phyloP scores from a whole-genome alignment of 169 alveolate genomes.

The Cryptosporidium bovis region DNA sequence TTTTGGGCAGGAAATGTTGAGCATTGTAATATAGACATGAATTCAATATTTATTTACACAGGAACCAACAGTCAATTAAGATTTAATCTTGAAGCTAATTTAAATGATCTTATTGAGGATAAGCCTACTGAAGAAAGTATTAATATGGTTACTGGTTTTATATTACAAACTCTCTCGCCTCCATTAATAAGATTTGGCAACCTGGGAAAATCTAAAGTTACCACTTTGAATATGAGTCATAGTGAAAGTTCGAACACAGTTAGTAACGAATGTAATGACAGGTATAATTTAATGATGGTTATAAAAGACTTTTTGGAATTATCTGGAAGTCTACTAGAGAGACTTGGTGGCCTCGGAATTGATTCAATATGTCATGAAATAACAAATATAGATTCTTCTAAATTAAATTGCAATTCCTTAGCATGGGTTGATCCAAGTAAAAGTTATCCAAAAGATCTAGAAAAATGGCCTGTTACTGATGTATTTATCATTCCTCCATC shows the following conservation, averaged over 20 bases:
- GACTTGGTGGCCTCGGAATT: not conserved
- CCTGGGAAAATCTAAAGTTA: conserved; percentile 11
- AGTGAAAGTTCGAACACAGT: not conserved
- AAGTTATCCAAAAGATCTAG: conserved; percentile 49
- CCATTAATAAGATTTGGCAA: conserved; percentile 42
- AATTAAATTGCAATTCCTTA: conserved; percentile 32
- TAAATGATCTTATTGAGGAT: not conserved
- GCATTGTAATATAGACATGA: conserved; percentile 23
- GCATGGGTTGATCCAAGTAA: conserved; percentile 50
- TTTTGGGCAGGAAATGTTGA: conserved; percentile 63
- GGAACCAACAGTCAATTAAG: conserved; percentile 26
- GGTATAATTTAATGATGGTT: not conserved
- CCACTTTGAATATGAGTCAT: too few relatives aligned
- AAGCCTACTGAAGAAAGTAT: conserved; percentile 25
- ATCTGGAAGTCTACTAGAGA: not conserved
- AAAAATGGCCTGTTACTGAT: conserved; percentile 68
- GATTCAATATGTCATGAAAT: conserved; percentile 22
- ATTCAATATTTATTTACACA: conserved; percentile 23
- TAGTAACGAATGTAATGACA: conserved; percentile 16
- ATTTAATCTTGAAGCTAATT: not conserved
- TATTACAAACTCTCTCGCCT: conserved; percentile 19
- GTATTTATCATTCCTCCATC: conserved; percentile 26
- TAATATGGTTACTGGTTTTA: conserved; percentile 17
- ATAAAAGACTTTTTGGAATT: conserved; percentile 1
- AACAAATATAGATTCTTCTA: conserved; percentile 32